These are phyloP conservation scores for Candida endomychidarum DNA, from an alignment of 805 yeast genomes.

Conservation along the genomic window DNA sequence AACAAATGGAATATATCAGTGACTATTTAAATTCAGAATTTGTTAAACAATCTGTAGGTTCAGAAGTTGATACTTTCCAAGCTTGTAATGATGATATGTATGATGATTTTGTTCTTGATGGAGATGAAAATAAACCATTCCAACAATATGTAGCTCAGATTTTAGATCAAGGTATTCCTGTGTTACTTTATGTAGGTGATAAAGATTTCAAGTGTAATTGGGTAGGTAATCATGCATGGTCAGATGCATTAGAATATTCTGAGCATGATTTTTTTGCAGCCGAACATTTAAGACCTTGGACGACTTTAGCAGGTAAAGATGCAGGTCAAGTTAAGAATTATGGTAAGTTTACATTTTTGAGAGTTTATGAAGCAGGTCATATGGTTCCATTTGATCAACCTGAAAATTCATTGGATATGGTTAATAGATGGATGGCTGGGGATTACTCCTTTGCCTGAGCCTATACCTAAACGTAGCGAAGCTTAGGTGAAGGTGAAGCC, in stretches of 20 bases:
- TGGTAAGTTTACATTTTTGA: conserved; percentile 73
- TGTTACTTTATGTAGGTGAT: conserved; percentile 45
- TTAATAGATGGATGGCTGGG: conserved; percentile 82
- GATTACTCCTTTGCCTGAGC: no score
- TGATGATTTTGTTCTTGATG: conserved; percentile 52
- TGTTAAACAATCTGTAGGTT: conserved; percentile 60
- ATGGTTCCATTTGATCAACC: conserved; percentile 96
- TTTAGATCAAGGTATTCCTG: conserved; percentile 40
- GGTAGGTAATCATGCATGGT: conserved; percentile 46
- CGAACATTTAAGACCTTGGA: conserved; percentile 40
- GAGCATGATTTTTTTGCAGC: conserved; percentile 20
- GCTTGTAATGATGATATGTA: conserved; percentile 51
- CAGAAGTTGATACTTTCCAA: conserved; percentile 47
- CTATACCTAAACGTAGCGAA: no score
- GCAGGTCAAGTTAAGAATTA: conserved; percentile 77
- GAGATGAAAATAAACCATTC: conserved; percentile 68
- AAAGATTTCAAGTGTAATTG: conserved; percentile 48
- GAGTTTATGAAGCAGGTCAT: conserved; percentile 90
- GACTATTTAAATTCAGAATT: conserved; percentile 51
- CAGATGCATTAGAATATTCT: conserved; percentile 32
- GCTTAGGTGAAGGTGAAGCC: no score
- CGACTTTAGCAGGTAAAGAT: conserved; percentile 31
- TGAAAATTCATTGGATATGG: conserved; percentile 70
- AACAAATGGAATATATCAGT: conserved; percentile 48
- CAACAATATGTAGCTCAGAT: conserved; percentile 57